A percentile compares a stretch with the other conserved stretches of the same genome.
Conservation (phyloP, 2,329 filamentous ascomycete genomes). For the Cercospora beticola region DNA sequence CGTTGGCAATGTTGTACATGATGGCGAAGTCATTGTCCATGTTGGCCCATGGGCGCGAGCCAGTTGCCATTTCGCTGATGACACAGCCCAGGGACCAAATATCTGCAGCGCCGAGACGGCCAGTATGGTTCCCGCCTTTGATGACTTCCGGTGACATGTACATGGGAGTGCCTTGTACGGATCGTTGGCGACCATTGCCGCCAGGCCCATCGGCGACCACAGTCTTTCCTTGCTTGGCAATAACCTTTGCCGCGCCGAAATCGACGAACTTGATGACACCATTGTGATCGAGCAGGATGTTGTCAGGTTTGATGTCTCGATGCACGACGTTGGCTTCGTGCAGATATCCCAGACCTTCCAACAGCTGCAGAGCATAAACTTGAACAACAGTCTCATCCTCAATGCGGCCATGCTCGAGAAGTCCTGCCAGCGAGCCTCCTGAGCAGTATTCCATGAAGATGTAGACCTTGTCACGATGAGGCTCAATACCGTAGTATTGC, state of each 20-base stretch:
- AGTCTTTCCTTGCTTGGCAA: constrained; percentile 89
- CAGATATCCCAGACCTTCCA: constrained; percentile 90
- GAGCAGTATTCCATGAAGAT: constrained; percentile 99
- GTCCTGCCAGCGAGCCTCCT: constrained; percentile 82
- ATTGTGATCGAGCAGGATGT: constrained; percentile 94
- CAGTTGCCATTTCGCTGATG: constrained; percentile 95
- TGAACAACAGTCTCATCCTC: constrained; percentile 97
- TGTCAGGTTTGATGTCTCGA: constrained; percentile 96
- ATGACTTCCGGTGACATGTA: constrained; percentile 99
- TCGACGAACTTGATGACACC: constrained; percentile 99
- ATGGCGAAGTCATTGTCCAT: constrained; percentile 99
- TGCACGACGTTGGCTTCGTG: constrained; percentile 91
- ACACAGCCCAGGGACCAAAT: constrained; percentile 97
- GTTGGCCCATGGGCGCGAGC: constrained; percentile 87
- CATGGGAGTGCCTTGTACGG: constrained; percentile 98
- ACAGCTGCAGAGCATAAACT: constrained; percentile 90
- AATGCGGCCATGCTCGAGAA: constrained; percentile 93
- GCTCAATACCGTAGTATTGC: constrained; percentile 96
- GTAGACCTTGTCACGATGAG: constrained; percentile 98
- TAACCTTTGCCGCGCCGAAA: constrained; percentile 95
- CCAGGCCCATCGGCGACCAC: constrained; percentile 58
- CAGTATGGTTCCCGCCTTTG: constrained; percentile 78
- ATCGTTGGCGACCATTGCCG: constrained; percentile 56
- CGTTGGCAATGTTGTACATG: constrained; percentile 99
- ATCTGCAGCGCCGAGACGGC: constrained; percentile 83